Evolutionary conservation across 306 rosid species (phyloP).

Genomic region (Ochetophila trinervis): DNA sequence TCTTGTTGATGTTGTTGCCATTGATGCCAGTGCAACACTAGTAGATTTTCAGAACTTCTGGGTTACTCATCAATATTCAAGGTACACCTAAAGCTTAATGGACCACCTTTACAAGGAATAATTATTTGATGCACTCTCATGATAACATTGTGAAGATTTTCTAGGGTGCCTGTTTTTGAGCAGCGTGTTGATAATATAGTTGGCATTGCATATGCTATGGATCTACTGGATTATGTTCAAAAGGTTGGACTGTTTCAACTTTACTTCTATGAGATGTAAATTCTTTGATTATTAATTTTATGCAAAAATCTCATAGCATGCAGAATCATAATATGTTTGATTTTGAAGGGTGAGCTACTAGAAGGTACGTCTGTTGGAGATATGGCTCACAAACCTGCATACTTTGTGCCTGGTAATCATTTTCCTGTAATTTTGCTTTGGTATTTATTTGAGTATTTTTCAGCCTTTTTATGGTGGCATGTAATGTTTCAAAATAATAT

Average conservation of each 20-base stretch:
- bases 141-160: slow-evolving; percentile 19
- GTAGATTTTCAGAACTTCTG: slow-evolving; percentile 85
- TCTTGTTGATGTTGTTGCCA: slow-evolving; percentile 97
- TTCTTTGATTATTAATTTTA: slow-evolving; percentile 41
- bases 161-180: slow-evolving; percentile 98
- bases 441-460: not conserved
- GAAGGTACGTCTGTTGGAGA: slow-evolving; percentile 82
- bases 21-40: slow-evolving; percentile 78
- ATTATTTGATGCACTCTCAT: slow-evolving; percentile 1
- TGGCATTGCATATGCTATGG: slow-evolving; percentile 99
- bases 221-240: slow-evolving; percentile 79
- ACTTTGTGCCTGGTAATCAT: slow-evolving; percentile 91
- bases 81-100: slow-evolving; percentile 39
- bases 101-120: not conserved
- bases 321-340: slow-evolving; percentile 56
- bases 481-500: not conserved
- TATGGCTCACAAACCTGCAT: slow-evolving; percentile 98
- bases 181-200: slow-evolving; percentile 96
- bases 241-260: slow-evolving; percentile 56
- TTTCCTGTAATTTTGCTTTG: slow-evolving; percentile 4
- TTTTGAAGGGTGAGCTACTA: slow-evolving; percentile 93
- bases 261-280: slow-evolving; percentile 17
- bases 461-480: not conserved
- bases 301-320: slow-evolving; percentile 50
- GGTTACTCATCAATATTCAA: slow-evolving; percentile 98